Evolutionary conservation across 768 basidiomycete genomes (phyloP), one percentile per base, ranked within the genome.

Genomic region (Mrakia gelida): DNA sequence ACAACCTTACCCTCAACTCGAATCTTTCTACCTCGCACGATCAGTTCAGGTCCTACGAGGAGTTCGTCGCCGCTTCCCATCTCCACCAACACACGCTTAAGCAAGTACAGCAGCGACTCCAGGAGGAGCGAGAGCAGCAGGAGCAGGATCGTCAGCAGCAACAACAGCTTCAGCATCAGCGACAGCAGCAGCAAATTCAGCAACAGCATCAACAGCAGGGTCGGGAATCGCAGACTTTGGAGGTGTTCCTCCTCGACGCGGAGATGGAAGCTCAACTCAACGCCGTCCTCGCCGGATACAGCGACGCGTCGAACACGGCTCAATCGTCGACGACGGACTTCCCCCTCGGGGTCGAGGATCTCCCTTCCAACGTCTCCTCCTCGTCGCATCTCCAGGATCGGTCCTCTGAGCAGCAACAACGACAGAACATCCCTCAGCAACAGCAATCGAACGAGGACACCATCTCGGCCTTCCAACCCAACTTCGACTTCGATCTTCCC

Each of bases 221-320:
- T 16, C 63, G 6, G 30, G 38, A 28, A 23, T 68, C 67, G 38
- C 56, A n/a, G n/a, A 30, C 63, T 18, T 34, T 65, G 30, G 67
- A 41, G 67, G 43, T 68, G 67, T 68, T 68, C 34, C 23, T 41
- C 18, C 67, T 68, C 34, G 67, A 68, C 41, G 32, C 7, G 38
- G 67, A 68, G 38, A 68, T 68, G 67, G 67, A 68, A 23, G 67
- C 67, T 26, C 67, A 68, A 15, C 67, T 68, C 6, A 34, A 68
- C 16, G 67, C 67, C 23, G 7, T 68, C 32, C 67, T 68, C 34
- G 67, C 67, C 3, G 67, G 41, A 41, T 15, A 4, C 10, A 32
- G 7, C 63, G 16, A 23, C 34, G 21, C 67, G 34, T 23, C 67
- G 23, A 26, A 41, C 32, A 3, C 67, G n/a, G n/a, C n/a, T n/a